A percentile compares a stretch with the other conserved stretches of the same genome.
phyloP scores from a whole-genome alignment of 106 monocot species.

The Dendrobium huoshanense region DNA sequence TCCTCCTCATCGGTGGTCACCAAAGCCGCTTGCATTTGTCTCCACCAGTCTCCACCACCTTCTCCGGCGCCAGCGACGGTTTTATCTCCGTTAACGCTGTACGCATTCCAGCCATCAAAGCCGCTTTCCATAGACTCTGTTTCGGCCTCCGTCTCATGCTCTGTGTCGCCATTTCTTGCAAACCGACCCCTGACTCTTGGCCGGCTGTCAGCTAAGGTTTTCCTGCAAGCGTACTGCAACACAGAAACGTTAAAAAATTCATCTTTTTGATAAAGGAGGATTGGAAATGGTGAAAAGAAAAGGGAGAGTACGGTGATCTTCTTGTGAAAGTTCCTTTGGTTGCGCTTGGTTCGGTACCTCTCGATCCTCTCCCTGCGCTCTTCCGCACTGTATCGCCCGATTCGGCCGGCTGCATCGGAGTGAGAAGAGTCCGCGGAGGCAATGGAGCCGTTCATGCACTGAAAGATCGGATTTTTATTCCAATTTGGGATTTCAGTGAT shows the following conservation, averaged over 20 bases:
- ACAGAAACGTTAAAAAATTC: neutral
- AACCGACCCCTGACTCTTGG: constrained; percentile 51
- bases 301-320: constrained; percentile 62
- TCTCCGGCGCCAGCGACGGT: neutral
- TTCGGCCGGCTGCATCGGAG: constrained; percentile 12
- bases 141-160: constrained; percentile 15
- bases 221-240: constrained; percentile 55
- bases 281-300: neutral
- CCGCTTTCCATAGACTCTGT: constrained; percentile 8
- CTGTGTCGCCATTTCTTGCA: constrained; percentile 36
- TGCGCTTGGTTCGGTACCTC: constrained; percentile 70
- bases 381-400: constrained; percentile 72
- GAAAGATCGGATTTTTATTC: neutral
- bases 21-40: constrained; percentile 16
- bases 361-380: constrained; percentile 79
- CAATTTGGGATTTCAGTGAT: neutral
- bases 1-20: constrained; percentile 11
- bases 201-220: constrained; percentile 58
- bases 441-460: constrained; percentile 31
- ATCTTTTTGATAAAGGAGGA: neutral
- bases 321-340: constrained; percentile 86
- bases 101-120: constrained; percentile 1
- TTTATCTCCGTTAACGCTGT: neutral
- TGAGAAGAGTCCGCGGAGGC: constrained; percentile 14
- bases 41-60: constrained; percentile 9